Percentiles rank a stretch among this genome's conserved stretches.
Evolutionary conservation across 164 flowering plant genomes (phyloP).

Genomic region (Dillenia suffruticosa): DNA sequence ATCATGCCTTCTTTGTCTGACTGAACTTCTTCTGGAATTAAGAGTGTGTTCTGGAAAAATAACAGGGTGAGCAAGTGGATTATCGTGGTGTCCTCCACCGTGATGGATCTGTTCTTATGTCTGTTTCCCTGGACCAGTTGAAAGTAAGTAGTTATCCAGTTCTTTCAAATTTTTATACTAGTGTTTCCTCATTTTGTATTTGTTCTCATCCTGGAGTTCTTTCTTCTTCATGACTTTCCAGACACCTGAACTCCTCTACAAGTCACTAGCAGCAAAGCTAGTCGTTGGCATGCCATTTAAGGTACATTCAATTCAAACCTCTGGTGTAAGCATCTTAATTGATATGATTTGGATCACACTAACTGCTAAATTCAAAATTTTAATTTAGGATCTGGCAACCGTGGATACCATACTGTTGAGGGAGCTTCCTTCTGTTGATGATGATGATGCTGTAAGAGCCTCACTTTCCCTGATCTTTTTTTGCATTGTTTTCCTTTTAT

Average conservation of each 20-base stretch:
- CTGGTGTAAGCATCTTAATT: not conserved
- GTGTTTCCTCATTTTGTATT: not conserved
- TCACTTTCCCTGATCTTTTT: constrained; percentile 1
- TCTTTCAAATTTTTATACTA: not conserved
- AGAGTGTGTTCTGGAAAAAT: not conserved
- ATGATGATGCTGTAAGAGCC: constrained; percentile 63
- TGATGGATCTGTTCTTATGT: constrained; percentile 97
- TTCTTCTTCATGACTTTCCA: constrained; percentile 20
- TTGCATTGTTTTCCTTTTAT: not conserved
- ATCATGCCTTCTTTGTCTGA: not conserved
- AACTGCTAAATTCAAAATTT: constrained; percentile 6
- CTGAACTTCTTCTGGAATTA: not conserved
- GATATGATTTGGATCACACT: not conserved
- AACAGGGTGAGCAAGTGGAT: constrained; percentile 93
- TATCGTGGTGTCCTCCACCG: constrained; percentile 94
- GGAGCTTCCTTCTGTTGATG: constrained; percentile 84
- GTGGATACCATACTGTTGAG: constrained; percentile 87
- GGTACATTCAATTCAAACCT: constrained; percentile 34
- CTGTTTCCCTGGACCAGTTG: constrained; percentile 77
- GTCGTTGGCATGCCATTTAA: constrained; percentile 97
- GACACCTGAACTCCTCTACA: constrained; percentile 87
- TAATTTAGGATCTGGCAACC: constrained; percentile 83
- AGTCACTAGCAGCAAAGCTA: constrained; percentile 87
- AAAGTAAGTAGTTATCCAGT: constrained; percentile 42
- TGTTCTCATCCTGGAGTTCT: constrained; percentile 3